Conservation (phyloP, 1,284 basidiomycete species). For the Fomitopsis pinicola region DNA sequence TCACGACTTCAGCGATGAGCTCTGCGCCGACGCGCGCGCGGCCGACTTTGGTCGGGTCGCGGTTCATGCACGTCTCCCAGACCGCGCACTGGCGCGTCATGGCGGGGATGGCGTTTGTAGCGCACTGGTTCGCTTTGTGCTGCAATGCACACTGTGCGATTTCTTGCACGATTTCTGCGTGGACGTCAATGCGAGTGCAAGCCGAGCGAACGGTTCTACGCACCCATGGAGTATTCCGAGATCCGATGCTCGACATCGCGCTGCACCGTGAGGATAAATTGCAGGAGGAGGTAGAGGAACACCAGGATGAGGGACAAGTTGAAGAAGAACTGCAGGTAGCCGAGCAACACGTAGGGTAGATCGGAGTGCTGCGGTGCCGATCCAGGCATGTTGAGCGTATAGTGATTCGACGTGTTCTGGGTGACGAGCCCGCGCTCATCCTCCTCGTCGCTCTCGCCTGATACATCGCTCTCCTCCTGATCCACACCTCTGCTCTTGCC, state of each 20-base stretch:
- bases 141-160: constrained; percentile 80
- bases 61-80: constrained; percentile 97
- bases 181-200: background rate
- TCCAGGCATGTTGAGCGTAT: constrained; percentile 73
- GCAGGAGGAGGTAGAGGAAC: constrained; percentile 81
- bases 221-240: constrained; percentile 86
- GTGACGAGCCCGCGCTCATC: constrained; percentile 32
- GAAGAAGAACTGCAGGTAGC: constrained; percentile 93
- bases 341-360: constrained; percentile 71
- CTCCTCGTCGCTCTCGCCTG: constrained; percentile 30
- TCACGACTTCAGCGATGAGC: constrained; percentile 93
- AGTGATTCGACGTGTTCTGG: constrained; percentile 69
- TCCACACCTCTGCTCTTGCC: constrained; percentile 26
- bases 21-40: constrained; percentile 90
- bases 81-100: constrained; percentile 79
- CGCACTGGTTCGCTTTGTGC: constrained; percentile 83
- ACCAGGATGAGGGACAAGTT: constrained; percentile 84
- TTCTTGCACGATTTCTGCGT: constrained; percentile 68
- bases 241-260: constrained; percentile 89
- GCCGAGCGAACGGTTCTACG: constrained; percentile 15
- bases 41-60: constrained; percentile 87
- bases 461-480: constrained; percentile 34
- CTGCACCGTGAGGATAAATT: constrained; percentile 87
- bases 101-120: constrained; percentile 71
- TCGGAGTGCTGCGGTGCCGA: constrained; percentile 52